Conservation (phyloP, 352 stramenopile species). For the Globisporangium cederbergense region DNA sequence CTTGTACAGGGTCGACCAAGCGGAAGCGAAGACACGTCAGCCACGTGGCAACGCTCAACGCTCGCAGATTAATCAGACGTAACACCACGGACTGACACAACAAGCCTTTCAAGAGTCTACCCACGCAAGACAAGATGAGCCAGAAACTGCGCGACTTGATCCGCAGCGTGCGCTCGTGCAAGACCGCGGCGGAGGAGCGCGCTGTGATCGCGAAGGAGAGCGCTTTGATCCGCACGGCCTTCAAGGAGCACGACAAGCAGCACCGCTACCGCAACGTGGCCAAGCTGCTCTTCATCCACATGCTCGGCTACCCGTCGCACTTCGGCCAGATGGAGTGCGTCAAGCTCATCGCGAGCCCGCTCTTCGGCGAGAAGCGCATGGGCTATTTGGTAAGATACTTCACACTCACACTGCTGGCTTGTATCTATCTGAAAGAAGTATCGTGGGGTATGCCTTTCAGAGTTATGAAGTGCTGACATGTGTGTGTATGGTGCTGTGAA, state of each 20-base stretch:
- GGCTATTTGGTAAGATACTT: constrained; percentile 88
- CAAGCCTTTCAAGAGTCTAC: not conserved
- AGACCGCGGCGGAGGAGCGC: constrained; percentile 98
- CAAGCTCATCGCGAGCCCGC: constrained; percentile 98
- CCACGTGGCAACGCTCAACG: constrained; percentile 3
- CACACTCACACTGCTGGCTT: not conserved
- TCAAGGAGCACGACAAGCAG: constrained; percentile 97
- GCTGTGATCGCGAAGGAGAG: constrained; percentile 99
- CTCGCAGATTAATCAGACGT: not conserved
- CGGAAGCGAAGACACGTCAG: constrained; percentile 2
- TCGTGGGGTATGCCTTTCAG: not conserved
- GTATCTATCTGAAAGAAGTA: not conserved
- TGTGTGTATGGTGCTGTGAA: constrained; percentile 5
- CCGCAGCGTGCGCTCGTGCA: constrained; percentile 96
- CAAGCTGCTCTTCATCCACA: constrained; percentile 99
- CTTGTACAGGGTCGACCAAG: not conserved
- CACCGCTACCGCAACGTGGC: constrained; percentile 98
- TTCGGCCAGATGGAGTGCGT: constrained; percentile 99
- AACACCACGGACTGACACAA: not conserved
- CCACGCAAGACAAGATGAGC: constrained; percentile 82
- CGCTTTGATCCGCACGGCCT: constrained; percentile 98
- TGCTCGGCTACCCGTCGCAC: constrained; percentile 99
- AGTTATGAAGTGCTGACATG: not conserved
- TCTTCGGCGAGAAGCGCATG: constrained; percentile 99
- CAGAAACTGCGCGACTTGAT: constrained; percentile 99